These are phyloP conservation scores for Haematococcus lacustris DNA, from an alignment of 139 green algal genomes.

Conservation along the genomic window DNA sequence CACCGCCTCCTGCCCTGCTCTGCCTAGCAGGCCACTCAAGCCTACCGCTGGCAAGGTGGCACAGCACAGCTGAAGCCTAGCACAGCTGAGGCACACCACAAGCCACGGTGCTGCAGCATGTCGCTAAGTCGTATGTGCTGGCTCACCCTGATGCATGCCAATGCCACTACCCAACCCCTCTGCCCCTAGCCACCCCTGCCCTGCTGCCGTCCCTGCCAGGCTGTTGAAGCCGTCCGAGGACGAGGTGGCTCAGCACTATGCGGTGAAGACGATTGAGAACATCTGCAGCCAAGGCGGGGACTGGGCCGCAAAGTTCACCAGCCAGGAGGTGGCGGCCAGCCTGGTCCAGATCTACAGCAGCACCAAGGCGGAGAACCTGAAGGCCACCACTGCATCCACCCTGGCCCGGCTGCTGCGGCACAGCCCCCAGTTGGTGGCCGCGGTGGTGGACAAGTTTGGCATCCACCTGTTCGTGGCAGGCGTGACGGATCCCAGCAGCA, in stretches of 20 bases:
- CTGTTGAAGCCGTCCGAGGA: conserved; percentile 72
- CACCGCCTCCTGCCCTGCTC: no score
- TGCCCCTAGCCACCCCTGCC: no score
- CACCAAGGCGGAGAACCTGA: conserved; percentile 56
- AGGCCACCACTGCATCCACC: conserved; percentile 58
- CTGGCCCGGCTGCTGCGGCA: conserved; percentile 60
- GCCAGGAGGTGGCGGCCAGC: conserved; percentile 33
- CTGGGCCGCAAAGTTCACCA: conserved; percentile 62
- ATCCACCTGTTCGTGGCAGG: conserved; percentile 35
- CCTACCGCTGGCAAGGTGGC: no score
- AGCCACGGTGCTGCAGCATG: no score
- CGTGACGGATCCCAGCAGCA: conserved; percentile 32
- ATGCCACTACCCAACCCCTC: no score
- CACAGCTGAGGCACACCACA: no score
- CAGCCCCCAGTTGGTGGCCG: conserved; percentile 27
- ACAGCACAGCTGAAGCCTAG: no score
- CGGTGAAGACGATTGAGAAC: conserved; percentile 92
- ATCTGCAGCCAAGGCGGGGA: conserved; percentile 68
- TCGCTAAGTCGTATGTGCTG: no score
- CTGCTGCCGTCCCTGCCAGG: no score
- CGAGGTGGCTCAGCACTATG: conserved; percentile 84
- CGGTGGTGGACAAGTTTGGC: conserved; percentile 46
- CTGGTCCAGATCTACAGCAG: conserved; percentile 37
- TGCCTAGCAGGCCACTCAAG: no score
- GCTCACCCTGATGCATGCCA: no score